Base-by-base conservation (phyloP, 306 rosid genomes). In the Corylus heterophylla region DNA sequence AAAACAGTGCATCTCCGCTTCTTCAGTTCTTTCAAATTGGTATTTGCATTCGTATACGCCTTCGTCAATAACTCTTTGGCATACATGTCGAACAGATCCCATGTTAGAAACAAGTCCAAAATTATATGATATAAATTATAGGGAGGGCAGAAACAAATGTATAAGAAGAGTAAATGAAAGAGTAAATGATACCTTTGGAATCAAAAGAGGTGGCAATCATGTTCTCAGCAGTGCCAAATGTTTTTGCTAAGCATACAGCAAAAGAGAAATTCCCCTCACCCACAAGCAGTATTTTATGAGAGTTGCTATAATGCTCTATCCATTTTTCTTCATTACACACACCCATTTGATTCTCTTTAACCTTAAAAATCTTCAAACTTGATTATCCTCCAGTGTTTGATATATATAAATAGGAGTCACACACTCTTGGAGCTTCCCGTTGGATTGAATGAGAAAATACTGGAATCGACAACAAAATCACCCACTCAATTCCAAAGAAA, bases 261-360 rank as follows among this genome's bases (percentile, higher is more conserved):
- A 84, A 80, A 0, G 87, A 84, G 47, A 84, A 84, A 55, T 80
- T 77, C 0, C 87, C 85, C 55, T 85, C 88, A 4, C 88, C 81
- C 70, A 74, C 78, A 18, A 85, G 64, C 56, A 85, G 11, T 10
- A 74, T 81, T 52, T 31, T 37, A 61, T 85, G 83, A 35, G 73
- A 61, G 75, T 83, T 81, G 0, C 7, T 0, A 52, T 81, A 85
- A 55, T 81, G 81, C 54, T 37, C 10, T n/a, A 85, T 80, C 75
- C 69, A 1, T 79, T 52, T 74, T 55, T 62, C 77, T 31, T 12
- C 51, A 31, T 47, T 13, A 6, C 17, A 7, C 42, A 5, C 5
- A 14, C 70, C n/a, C n/a, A 35, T 35, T 13, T 13, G 44, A 14
- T 27, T 59, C 66, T 25, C 66, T 59, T 29, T 12, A 12, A 3